A percentile compares a stretch with the other conserved stretches of the same genome.
phyloP scores from a whole-genome alignment of 2,329 filamentous ascomycete genomes.

The Pseudogymnoascus sp. region DNA sequence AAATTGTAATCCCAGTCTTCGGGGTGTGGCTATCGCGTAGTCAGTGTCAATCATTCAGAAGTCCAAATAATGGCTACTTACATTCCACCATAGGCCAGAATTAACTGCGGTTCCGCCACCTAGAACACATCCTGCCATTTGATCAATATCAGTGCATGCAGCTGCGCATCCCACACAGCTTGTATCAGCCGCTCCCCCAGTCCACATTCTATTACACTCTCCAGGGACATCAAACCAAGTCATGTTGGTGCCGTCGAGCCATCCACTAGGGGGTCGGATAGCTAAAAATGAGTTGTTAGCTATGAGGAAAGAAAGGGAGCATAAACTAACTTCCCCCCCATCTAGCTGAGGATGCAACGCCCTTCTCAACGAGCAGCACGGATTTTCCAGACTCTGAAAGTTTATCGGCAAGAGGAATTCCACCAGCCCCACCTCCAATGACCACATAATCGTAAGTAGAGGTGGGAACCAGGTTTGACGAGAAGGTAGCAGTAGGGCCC shows the following conservation, averaged over 20 bases:
- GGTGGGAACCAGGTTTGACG: constrained; percentile 39
- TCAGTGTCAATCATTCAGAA: constrained; percentile 15
- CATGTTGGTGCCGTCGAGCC: constrained; percentile 53
- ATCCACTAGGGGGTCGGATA: constrained; percentile 41
- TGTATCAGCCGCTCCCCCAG: constrained; percentile 24
- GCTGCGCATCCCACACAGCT: constrained; percentile 32
- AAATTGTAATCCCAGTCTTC: constrained; percentile 68
- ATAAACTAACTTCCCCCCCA: constrained; percentile 48
- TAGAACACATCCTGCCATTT: constrained; percentile 66
- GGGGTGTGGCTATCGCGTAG: constrained; percentile 44
- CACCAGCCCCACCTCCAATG: constrained; percentile 48
- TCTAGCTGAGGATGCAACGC: constrained; percentile 55
- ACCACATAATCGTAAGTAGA: constrained; percentile 49
- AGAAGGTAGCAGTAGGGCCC: constrained; percentile 42
- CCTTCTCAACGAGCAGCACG: constrained; percentile 58
- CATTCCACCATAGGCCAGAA: constrained; percentile 62
- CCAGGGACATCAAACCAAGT: constrained; percentile 68
- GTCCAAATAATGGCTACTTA: constrained; percentile 24
- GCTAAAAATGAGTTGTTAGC: constrained; percentile 19
- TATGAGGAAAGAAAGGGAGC: background rate
- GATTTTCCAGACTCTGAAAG: constrained; percentile 59
- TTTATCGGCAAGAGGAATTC: constrained; percentile 48
- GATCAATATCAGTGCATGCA: constrained; percentile 62
- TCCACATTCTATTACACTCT: constrained; percentile 60
- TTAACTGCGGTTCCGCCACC: constrained; percentile 54